Conservation (phyloP, 306 rosid genomes). For the Lathyrus oleraceus region DNA sequence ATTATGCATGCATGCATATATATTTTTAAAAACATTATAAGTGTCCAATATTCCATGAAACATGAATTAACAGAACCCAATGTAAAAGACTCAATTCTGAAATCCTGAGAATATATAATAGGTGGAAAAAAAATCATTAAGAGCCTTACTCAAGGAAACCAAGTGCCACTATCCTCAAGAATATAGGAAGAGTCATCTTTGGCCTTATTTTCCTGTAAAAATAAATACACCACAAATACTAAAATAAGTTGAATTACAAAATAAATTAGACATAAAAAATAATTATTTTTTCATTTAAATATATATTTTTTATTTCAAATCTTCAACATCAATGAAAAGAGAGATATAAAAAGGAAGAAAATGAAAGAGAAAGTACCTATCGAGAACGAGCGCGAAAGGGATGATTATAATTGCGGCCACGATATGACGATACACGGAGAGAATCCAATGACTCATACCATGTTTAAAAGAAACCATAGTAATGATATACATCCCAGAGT, state of each 20-base stretch:
- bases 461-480: slow-evolving; percentile 87
- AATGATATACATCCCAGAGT: slow-evolving; percentile 86
- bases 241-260: too few species aligned
- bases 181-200: slow-evolving; percentile 84
- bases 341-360: not conserved
- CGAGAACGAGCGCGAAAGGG: slow-evolving; percentile 83
- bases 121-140: not conserved
- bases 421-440: slow-evolving; percentile 84
- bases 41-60: slow-evolving; percentile 7
- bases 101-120: not conserved
- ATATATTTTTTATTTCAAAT: not conserved
- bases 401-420: slow-evolving; percentile 65
- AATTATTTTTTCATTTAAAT: not conserved
- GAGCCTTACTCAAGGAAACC: slow-evolving; percentile 89
- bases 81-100: not conserved
- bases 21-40: not conserved
- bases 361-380: slow-evolving; percentile 46
- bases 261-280: not conserved
- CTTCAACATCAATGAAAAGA: not conserved
- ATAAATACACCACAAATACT: not conserved
- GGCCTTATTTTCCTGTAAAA: slow-evolving; percentile 82
- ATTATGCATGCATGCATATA: slow-evolving; percentile 17
- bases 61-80: not conserved
- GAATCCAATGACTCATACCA: slow-evolving; percentile 89
- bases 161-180: slow-evolving; percentile 71